Conservation (phyloP, 768 basidiomycete species). For the Boletus eberwhitei region DNA sequence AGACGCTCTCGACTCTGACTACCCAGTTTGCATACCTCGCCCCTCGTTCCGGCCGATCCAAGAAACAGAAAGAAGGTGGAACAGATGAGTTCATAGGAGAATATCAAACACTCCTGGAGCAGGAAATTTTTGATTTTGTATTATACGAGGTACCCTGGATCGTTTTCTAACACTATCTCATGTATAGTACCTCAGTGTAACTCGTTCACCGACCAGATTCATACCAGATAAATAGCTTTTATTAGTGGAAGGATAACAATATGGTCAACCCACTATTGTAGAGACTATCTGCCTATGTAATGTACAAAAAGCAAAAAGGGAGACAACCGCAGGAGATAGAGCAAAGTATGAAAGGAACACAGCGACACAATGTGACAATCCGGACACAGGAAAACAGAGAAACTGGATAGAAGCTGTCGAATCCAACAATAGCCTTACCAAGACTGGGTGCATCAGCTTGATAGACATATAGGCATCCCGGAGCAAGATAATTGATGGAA, state of each 20-base stretch:
- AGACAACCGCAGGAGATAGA: conserved; percentile 21
- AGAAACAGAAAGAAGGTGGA: conserved; percentile 32
- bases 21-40: conserved; percentile 78
- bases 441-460: conserved; percentile 8
- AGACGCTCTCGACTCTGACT: conserved; percentile 69
- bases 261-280: conserved; percentile 55
- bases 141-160: conserved; percentile 94
- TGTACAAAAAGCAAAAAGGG: conserved; percentile 33
- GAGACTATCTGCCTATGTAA: conserved; percentile 45
- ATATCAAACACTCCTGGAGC: conserved; percentile 89
- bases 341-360: conserved; percentile 18
- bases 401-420: conserved; percentile 13
- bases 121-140: conserved; percentile 95
- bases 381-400: conserved; percentile 13
- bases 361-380: conserved; percentile 16
- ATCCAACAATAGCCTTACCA: conserved; percentile 11
- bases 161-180: conserved; percentile 42
- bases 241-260: conserved; percentile 63
- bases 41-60: conserved; percentile 56
- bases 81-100: conserved; percentile 82
- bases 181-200: background rate
- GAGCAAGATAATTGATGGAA: conserved; percentile 11
- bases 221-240: conserved; percentile 37
- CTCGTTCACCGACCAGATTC: background rate
- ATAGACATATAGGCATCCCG: conserved; percentile 12